Evolutionary conservation across 768 basidiomycete genomes (phyloP).

Genomic region (Termitomyces sp.): DNA sequence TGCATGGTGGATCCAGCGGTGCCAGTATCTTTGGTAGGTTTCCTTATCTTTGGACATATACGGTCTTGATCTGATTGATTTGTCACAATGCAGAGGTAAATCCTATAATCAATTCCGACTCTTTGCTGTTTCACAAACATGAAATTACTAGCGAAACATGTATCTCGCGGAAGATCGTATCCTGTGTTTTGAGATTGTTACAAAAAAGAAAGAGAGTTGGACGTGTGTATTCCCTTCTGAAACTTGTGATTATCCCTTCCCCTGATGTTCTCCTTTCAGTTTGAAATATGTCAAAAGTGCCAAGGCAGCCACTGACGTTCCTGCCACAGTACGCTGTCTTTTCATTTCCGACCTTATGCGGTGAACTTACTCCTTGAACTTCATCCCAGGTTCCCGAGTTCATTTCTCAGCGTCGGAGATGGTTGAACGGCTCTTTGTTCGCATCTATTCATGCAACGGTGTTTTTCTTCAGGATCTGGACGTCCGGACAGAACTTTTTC

Average conservation of each 20-base stretch:
- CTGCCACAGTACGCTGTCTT: conserved; percentile 53
- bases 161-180: conserved; percentile 90
- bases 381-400: conserved; percentile 72
- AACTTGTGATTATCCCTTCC: conserved; percentile 7
- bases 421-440: conserved; percentile 87
- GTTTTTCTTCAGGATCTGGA: conserved; percentile 86
- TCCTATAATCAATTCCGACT: not conserved
- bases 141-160: conserved; percentile 67
- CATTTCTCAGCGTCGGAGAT: conserved; percentile 89
- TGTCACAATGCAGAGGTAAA: conserved; percentile 11
- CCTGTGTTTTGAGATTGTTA: conserved; percentile 90
- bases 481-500: conserved; percentile 85
- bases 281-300: conserved; percentile 90
- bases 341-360: not conserved
- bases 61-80: not conserved
- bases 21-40: conserved; percentile 64
- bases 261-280: conserved; percentile 27
- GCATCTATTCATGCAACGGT: conserved; percentile 90
- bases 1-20: conserved; percentile 59
- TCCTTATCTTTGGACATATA: not conserved
- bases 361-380: not conserved
- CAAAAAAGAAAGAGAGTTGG: conserved; percentile 83
- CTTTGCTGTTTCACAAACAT: conserved; percentile 13
- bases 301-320: conserved; percentile 95
- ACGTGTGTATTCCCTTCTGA: conserved; percentile 45